Base-by-base conservation (phyloP, 495 filamentous ascomycete species). In the Pyronema omphalodes region DNA sequence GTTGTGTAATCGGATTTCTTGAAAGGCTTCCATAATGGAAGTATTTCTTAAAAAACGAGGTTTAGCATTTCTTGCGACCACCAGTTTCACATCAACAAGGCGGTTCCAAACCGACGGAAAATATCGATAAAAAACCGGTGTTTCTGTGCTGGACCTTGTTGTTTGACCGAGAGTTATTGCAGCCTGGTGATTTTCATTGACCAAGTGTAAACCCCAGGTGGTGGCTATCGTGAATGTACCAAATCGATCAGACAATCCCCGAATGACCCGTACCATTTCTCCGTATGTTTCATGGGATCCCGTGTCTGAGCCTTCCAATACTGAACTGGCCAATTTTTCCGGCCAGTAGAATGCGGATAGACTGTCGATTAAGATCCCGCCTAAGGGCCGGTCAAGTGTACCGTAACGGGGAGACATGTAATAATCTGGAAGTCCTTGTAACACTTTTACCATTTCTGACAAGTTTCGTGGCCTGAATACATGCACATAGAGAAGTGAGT, bases 401-500 rank as follows among this genome's bases (percentile, higher is more conserved):
- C 23, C 23, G 23, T 29, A 29, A 8, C 19, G 35, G 19, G 23
- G 23, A 11, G 40, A 9, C n/a, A 52, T 40, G 18, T 52, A 11
- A 52, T 56, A 56, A 12, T 9, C 47, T 8, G 34, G 33, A 23
- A 52, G 9, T 14, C 54, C 45, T 40, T 29, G 5, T 33, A 56
- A 33, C 11, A 51, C 52, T 19, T 49, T 47, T 14, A 56, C 41
- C 29, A 56, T 33, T 34, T 53, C 29, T 18, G 47, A 6, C 15
- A 37, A 49, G 11, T 47, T 39, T 15, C 52, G 37, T 5, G 54
- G 54, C 7, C 47, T 19, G 47, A 19, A 56, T 18, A 56, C 17
- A 37, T 56, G 54, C 7, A 56, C 47, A 51, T 56, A 45, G 9
- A 52, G n/a, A 11, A 56, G n/a, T 12, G 54, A 47, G n/a, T 36